Base-by-base conservation (phyloP, 768 basidiomycete genomes). In the Termitomyces sp. region DNA sequence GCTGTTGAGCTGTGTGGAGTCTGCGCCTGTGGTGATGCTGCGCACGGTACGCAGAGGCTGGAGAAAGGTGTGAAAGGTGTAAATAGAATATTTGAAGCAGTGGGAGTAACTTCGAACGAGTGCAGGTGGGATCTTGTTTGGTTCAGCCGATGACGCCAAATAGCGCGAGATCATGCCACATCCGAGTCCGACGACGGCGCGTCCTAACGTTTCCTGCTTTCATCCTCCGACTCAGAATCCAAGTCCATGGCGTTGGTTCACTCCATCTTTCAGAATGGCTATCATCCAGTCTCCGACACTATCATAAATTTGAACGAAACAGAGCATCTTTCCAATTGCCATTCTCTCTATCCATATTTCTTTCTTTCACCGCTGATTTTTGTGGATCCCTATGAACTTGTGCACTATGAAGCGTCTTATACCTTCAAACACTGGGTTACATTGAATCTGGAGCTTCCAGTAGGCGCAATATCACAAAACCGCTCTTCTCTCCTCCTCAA, bases 1-100 rank as follows among this genome's bases (percentile, higher is more conserved):
- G 20, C 76, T 70, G 48, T 66, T 77, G 33, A 92, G 81, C 69
- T 82, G 79, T 0, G 91, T 92, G 51, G 89, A 88, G 79, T 94
- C 92, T 3, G 92, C 92, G 15, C 89, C 81, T 0, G 89, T 94
- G 71, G 94, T 90, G 28, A 28, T 28, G 28, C 28, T n/a, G n/a
- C n/a, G n/a, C n/a, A n/a, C n/a, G n/a, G n/a, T 4, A 28, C 28
- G 28, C 28, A 28, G 28, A n/a, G n/a, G n/a, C n/a, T 28, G 28
- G 2, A 28, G 4, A 28, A 28, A 28, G 2, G n/a, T n/a, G n/a
- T n/a, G n/a, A n/a, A n/a, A n/a, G n/a, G 4, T 28, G 28, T 28
- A 28, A 28, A 28, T 28, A 28, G 28, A 28, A 28, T 28, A 28
- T 28, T 28, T 28, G n/a, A n/a, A n/a, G n/a, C n/a, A n/a, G n/a